phyloP scores from a whole-genome alignment of 768 basidiomycete species.

The Leccinum fibrillosum region DNA sequence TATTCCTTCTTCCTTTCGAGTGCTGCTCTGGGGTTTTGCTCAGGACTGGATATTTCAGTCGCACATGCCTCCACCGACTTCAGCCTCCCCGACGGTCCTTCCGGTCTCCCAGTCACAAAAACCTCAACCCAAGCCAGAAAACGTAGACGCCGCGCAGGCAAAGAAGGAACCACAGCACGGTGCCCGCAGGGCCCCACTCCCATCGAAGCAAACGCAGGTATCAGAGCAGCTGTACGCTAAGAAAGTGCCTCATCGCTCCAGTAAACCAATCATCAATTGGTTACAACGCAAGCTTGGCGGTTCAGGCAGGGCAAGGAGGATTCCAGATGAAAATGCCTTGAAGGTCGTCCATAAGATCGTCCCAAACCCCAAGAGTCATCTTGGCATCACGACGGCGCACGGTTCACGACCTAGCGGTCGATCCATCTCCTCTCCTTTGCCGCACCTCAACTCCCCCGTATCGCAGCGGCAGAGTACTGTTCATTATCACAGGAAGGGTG shows the following conservation, averaged over 20 bases:
- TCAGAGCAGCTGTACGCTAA: slow-evolving; percentile 44
- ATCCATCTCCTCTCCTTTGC: slow-evolving; percentile 29
- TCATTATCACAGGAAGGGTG: slow-evolving; percentile 17
- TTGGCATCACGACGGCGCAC: slow-evolving; percentile 4
- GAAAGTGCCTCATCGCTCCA: slow-evolving; percentile 64
- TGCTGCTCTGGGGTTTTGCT: neutral
- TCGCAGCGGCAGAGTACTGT: slow-evolving; percentile 26
- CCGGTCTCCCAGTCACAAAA: slow-evolving; percentile 14
- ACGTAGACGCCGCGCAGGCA: slow-evolving; percentile 4
- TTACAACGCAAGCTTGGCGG: slow-evolving; percentile 84
- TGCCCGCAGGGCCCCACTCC: slow-evolving; percentile 18
- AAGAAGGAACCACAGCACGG: slow-evolving; percentile 18
- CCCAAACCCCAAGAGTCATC: slow-evolving; percentile 15
- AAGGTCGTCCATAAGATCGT: slow-evolving; percentile 10
- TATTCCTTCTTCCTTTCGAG: neutral
- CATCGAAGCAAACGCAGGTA: slow-evolving; percentile 23
- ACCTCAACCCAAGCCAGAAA: slow-evolving; percentile 12
- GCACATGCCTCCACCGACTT: slow-evolving; percentile 16
- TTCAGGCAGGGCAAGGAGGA: slow-evolving; percentile 55
- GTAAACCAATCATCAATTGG: slow-evolving; percentile 89
- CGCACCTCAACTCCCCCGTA: slow-evolving; percentile 15
- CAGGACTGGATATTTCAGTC: slow-evolving; percentile 1
- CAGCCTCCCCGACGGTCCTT: slow-evolving; percentile 11
- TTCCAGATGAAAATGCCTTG: slow-evolving; percentile 31
- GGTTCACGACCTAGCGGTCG: slow-evolving; percentile 26